Evolutionary conservation across 2,329 filamentous ascomycete species (phyloP), one percentile per base, ranked within the genome.

Genomic region (Lasiodiplodia gonubiensis): DNA sequence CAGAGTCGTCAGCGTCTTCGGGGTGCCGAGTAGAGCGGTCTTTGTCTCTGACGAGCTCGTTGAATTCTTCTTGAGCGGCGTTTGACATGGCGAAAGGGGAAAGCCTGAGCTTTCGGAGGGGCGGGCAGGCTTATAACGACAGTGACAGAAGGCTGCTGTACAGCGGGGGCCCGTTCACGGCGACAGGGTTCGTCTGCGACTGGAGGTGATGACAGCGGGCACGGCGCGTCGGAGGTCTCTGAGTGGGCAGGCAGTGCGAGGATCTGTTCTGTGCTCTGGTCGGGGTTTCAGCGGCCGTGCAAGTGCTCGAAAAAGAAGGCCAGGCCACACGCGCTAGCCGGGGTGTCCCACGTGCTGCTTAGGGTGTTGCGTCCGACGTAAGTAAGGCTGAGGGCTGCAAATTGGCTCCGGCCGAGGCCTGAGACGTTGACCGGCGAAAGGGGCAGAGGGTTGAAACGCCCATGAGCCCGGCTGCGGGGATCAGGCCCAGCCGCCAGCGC

Each of bases 1-100:
- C 88, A 81, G 71, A 71, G 73, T 72, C 64, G 74, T 73, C 71
- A 71, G 30, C 77, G 80, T 85, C 84, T 80, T 83, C 82, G n/a
- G 83, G 83, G 68, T 85, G 82, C 48, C 73, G 71, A 33, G 73
- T 72, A n/a, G 77, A 74, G 52, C 73, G 74, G 72, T 78, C 78
- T 74, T 83, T 83, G 73, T 83, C 78, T 68, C 80, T 74, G 76
- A 84, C 79, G 69, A 86, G 79, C 70, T 81, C 79, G 76, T 85
- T 79, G 78, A 83, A 84, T 78, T 86, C 84, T 71, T 83, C 79
- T 73, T 84, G 82, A 67, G 83, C 82, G 59, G 80, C 76, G 60
- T 73, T 70, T 30, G 59, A 63, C 54, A 74, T 74, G 66, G 81
- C 12, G 57, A 67, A 51, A 63, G 65, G 53, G 59, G 59, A 66